Base-by-base conservation (phyloP, 495 filamentous ascomycete genomes). In the Aspergillus baeticus region DNA sequence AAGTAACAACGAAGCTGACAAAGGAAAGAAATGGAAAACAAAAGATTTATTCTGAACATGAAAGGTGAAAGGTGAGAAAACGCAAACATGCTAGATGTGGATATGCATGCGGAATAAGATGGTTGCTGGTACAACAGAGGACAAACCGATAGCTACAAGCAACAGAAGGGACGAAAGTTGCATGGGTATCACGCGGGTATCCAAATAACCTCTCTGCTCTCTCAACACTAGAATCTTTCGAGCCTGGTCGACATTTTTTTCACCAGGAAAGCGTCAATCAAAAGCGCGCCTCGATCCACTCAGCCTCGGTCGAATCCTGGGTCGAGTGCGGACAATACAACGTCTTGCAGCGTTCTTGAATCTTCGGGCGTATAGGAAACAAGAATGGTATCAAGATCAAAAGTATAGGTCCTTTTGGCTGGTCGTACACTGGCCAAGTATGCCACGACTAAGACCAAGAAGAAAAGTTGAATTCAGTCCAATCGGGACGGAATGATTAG, bases 181-280 rank as follows among this genome's bases (percentile, higher is more conserved):
- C 59, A 50, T 60, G 69, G 75, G 72, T 78, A 77, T 77, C 74
- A 74, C 62, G 63, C 63, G 48, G 69, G 68, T 72, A 72, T 72
- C 71, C 72, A 76, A 77, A 69, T 66, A 72, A 64, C 65, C 66
- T 70, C 59, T 62, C 63, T 74, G 67, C 64, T 72, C 64, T 70
- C 63, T 70, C 65, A 55, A 58, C 57, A 48, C 51, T 55, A 57
- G 59, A 60, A 63, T 63, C 51, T 50, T 29, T 53, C 58, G 63
- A 64, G 61, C 54, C 58, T 48, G 22, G 10, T 47, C 48, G 59
- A 60, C 54, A n/a, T 65, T 63, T 61, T 58, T 60, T 70, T 54
- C 50, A 58, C 62, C 39, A 37, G 61, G 45, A 59, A 63, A 54
- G 55, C 60, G 48, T 55, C 38, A 51, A 38, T 49, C 37, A 46